A percentile compares a stretch with the other conserved stretches of the same genome.
phyloP scores from a whole-genome alignment of 169 alveolate species.

The Eimeria acervulina region DNA sequence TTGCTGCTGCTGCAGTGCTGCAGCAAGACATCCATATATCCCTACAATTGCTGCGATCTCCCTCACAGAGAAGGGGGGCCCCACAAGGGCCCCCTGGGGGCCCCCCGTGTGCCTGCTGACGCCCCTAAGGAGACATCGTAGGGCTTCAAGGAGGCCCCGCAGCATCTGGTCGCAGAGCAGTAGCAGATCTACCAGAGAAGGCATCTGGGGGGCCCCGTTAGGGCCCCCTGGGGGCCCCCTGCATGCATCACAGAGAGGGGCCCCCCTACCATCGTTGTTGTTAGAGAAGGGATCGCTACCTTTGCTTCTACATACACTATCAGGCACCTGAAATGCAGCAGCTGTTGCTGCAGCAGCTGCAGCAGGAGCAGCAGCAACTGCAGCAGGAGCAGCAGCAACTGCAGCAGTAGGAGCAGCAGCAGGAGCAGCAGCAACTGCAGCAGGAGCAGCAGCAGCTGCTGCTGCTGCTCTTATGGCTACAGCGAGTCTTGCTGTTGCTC shows the following conservation, averaged over 20 bases:
- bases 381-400: neutral
- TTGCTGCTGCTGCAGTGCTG: neutral
- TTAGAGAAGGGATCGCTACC: too few species aligned
- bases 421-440: neutral
- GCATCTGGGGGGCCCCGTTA: neutral
- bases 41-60: conserved; percentile 25
- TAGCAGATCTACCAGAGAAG: conserved; percentile 11
- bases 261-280: neutral
- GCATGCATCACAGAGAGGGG: neutral
- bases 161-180: neutral
- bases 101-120: conserved; percentile 13
- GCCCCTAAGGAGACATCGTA: conserved; percentile 41
- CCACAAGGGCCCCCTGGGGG: neutral
- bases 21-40: neutral
- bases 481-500: conserved; percentile 4
- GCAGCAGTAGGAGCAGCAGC: neutral
- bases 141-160: neutral
- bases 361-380: neutral
- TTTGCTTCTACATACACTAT: too few species aligned
- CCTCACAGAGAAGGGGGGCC: conserved; percentile 38
- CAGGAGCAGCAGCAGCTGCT: neutral
- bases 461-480: conserved; percentile 27
- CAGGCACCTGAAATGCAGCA: too few species aligned
- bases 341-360: neutral
- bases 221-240: conserved; percentile 23